Evolutionary conservation across 1,139 yeast species (phyloP).

Genomic region (Hemisphaericaspora xylofermentans): DNA sequence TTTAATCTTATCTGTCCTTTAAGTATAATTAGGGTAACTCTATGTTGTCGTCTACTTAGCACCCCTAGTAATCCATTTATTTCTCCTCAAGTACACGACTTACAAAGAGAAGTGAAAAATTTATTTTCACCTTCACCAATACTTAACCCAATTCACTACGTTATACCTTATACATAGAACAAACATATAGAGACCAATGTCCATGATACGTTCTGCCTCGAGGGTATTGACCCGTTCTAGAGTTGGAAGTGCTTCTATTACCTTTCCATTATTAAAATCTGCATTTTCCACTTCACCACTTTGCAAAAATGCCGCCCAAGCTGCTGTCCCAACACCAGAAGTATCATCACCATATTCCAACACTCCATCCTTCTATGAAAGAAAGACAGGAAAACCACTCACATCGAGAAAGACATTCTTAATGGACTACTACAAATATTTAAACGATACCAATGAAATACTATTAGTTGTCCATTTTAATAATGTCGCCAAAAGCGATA

Average conservation of each 20-base stretch:
- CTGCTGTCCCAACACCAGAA: background rate
- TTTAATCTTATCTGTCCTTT: too few species aligned
- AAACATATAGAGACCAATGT: background rate
- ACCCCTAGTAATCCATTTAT: too few species aligned
- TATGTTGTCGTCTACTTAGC: too few species aligned
- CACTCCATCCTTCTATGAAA: slow-evolving; percentile 8
- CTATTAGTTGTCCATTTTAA: slow-evolving; percentile 81
- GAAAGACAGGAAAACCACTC: slow-evolving; percentile 52
- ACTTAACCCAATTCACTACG: too few species aligned
- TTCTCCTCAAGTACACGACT: too few species aligned
- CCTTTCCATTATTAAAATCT: background rate
- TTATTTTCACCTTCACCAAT: background rate
- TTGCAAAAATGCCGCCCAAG: background rate
- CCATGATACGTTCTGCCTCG: slow-evolving; percentile 1
- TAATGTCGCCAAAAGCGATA: slow-evolving; percentile 70
- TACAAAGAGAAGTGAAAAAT: background rate
- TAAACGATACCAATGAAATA: slow-evolving; percentile 67
- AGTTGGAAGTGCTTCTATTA: background rate
- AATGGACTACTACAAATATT: slow-evolving; percentile 71
- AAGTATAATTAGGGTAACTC: too few species aligned
- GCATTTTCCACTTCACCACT: slow-evolving; percentile 1
- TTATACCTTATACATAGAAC: too few species aligned
- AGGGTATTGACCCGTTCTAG: background rate
- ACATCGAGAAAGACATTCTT: slow-evolving; percentile 79
- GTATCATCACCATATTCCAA: background rate